A percentile compares a stretch with the other conserved stretches of the same genome.
Evolutionary conservation across 768 basidiomycete species (phyloP).

Genomic region (Leccinellum albellum): DNA sequence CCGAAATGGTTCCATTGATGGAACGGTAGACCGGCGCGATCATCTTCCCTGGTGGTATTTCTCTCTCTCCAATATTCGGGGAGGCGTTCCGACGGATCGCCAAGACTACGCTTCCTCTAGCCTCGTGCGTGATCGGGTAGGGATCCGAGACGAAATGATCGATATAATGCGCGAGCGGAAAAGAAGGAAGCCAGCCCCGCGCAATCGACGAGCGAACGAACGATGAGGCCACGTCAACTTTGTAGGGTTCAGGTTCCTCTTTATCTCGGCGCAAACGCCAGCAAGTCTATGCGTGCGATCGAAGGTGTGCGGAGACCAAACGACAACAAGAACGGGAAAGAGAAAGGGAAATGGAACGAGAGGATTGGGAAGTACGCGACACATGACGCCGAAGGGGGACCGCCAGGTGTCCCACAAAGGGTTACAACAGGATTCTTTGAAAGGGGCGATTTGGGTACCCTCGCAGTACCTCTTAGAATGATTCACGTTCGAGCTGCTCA

Average conservation of each 20-base stretch:
- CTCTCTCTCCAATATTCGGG: neutral
- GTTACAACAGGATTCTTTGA: neutral
- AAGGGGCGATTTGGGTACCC: neutral
- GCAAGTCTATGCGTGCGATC: neutral
- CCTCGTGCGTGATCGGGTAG: neutral
- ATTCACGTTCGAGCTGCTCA: neutral
- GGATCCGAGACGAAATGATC: neutral
- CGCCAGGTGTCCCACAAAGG: neutral
- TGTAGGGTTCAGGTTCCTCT: neutral
- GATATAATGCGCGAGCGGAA: neutral
- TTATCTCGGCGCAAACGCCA: neutral
- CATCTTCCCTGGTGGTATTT: neutral
- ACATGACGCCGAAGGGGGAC: neutral
- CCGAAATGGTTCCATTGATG: neutral
- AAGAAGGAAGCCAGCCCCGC: neutral
- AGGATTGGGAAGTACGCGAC: neutral
- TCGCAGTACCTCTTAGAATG: conserved; percentile 6
- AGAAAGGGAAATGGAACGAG: neutral
- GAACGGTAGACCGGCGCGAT: neutral
- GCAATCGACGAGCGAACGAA: neutral
- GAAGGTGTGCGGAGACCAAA: neutral
- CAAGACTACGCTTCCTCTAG: neutral
- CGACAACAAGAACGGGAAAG: neutral
- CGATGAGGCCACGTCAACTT: neutral
- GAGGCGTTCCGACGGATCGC: neutral